Evolutionary conservation across 176 grass and related monocot genomes (phyloP), one percentile per base, ranked within the genome.

Genomic region (Eremochloa ophiuroides): DNA sequence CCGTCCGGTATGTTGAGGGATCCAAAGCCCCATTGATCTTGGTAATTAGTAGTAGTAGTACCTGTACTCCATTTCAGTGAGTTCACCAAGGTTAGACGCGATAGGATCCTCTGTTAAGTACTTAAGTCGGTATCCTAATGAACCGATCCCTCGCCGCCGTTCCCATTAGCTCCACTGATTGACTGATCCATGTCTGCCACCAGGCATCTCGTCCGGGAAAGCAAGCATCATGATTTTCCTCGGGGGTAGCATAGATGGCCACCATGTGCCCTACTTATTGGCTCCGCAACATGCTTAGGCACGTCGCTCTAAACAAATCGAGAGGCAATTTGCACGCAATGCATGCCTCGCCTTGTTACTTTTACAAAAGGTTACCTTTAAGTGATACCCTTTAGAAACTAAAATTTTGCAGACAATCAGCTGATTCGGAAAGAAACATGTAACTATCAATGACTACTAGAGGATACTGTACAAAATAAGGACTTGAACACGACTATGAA

Each of bases 261-360:
- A 71, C 56, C 73, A 81, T 89, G 82, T 85, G 77, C 25, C 64
- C 53, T 73, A 82, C 72, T 85, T 81, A 85, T 77, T 81, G 76
- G 77, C 64, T 89, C 56, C 1, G 16, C 12, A 28, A 77, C 72
- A 89, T 77, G 72, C 65, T 85, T 76, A 76, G 34, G 55, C 70
- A 80, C 66, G 73, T 44, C 61, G 33, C 18, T 31, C 15, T 66
- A 69, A 44, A 89, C 55, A 85, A 89, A 71, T 56, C 41, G 2
- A 76, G 69, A 70, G 8, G 53, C 42, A 37, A 29, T 85, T 89
- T 18, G 50, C 40, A n/a, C 10, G 41, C 76, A 55, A 22, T 37
- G 75, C 82, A 69, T 34, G 74, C 61, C 55, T 13, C 31, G 46
- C 39, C n/a, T 69, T 8, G 69, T 37, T 69, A 25, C 67, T 39